These are phyloP conservation scores for Porogramme epimiltina DNA, from an alignment of 1,284 basidiomycete species.

Conservation along the genomic window DNA sequence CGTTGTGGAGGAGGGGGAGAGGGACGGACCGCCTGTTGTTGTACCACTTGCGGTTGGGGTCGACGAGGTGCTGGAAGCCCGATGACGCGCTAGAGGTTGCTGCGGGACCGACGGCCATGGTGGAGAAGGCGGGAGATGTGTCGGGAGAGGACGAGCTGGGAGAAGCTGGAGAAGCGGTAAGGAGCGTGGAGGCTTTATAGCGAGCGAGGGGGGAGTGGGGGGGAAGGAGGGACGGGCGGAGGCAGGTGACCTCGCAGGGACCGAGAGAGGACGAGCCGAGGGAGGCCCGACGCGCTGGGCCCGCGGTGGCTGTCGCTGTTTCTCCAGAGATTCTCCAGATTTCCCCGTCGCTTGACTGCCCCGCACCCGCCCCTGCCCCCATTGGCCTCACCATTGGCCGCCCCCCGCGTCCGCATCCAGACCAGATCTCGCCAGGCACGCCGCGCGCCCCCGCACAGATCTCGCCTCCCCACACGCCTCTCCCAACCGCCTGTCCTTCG, in stretches of 20 bases:
- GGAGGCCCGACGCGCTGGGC: neutral
- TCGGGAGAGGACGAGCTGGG: slow-evolving; percentile 25
- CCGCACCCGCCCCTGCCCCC: slow-evolving; percentile 27
- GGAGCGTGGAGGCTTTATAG: slow-evolving; percentile 33
- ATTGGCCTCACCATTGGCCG: slow-evolving; percentile 24
- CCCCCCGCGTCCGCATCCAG: slow-evolving; percentile 1
- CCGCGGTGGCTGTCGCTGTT: slow-evolving; percentile 20
- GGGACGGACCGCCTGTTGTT: slow-evolving; percentile 63
- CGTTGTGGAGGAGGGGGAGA: neutral
- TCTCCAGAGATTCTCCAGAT: slow-evolving; percentile 34
- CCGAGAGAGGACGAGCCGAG: slow-evolving; percentile 18
- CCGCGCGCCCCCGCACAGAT: slow-evolving; percentile 1
- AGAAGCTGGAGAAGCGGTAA: slow-evolving; percentile 35
- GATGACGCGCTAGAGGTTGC: slow-evolving; percentile 26
- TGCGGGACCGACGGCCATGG: slow-evolving; percentile 52
- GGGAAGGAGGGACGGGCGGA: slow-evolving; percentile 13
- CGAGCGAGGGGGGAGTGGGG: slow-evolving; percentile 7
- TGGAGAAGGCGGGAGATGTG: slow-evolving; percentile 36
- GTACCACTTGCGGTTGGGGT: slow-evolving; percentile 70
- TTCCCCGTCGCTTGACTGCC: slow-evolving; percentile 30
- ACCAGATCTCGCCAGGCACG: slow-evolving; percentile 26
- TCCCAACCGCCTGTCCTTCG: neutral
- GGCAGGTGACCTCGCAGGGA: slow-evolving; percentile 13
- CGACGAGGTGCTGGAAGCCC: slow-evolving; percentile 57
- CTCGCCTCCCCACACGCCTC: neutral